Evolutionary conservation across 2,329 filamentous ascomycete species (phyloP).

Genomic region (Aaosphaeria arxii): DNA sequence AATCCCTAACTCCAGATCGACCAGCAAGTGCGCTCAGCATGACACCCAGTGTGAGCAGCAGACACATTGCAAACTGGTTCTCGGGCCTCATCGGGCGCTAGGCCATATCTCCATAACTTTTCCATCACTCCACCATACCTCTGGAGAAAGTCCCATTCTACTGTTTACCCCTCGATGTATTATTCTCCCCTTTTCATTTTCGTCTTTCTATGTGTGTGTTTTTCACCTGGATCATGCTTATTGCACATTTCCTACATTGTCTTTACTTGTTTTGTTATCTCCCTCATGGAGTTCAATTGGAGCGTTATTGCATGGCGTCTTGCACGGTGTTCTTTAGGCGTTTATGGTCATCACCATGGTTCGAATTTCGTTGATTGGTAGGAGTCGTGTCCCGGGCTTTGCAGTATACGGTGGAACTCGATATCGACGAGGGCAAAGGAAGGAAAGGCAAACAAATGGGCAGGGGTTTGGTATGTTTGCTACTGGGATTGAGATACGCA

Average conservation of each 20-base stretch:
- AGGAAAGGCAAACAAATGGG: too few species aligned
- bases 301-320: conserved; percentile 13
- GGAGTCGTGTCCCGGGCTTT: too few species aligned
- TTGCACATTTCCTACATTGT: background rate
- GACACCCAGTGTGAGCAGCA: conserved; percentile 21
- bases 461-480: too few species aligned
- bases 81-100: conserved; percentile 26
- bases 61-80: conserved; percentile 30
- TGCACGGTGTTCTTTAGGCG: background rate
- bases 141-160: background rate
- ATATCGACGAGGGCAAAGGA: too few species aligned
- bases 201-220: background rate
- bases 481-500: too few species aligned
- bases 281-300: background rate
- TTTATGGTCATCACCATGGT: too few species aligned
- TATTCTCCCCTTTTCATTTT: background rate
- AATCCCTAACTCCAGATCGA: conserved; percentile 7
- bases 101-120: background rate
- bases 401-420: too few species aligned
- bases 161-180: conserved; percentile 1
- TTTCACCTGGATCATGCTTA: background rate
- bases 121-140: background rate
- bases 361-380: too few species aligned
- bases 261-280: background rate
- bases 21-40: conserved; percentile 19